phyloP scores from a whole-genome alignment of 179 eudicot species.

The Sideroxylon spinosum region DNA sequence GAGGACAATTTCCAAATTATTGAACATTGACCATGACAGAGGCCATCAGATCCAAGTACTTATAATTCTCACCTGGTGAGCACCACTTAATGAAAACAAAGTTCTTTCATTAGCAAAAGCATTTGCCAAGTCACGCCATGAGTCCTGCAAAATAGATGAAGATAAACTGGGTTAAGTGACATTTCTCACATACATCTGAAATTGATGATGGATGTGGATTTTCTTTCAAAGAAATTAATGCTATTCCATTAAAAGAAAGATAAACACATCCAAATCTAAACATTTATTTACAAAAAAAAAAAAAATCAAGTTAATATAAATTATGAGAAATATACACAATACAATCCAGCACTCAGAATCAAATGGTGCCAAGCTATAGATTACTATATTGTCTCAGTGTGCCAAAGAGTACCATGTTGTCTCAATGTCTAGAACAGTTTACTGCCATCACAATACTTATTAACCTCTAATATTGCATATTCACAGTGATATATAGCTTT shows the following conservation, averaged over 20 bases:
- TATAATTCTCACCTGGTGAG: constrained; percentile 61
- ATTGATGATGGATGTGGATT: neutral
- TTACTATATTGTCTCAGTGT: too few relatives aligned
- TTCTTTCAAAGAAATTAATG: neutral
- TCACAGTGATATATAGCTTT: too few relatives aligned
- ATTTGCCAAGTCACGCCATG: constrained; percentile 78
- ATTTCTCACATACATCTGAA: neutral
- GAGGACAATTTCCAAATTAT: constrained; percentile 9
- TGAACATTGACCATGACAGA: neutral
- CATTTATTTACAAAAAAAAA: constrained; percentile 7
- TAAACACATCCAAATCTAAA: neutral
- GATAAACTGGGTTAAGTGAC: neutral
- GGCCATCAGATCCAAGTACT: constrained; percentile 14
- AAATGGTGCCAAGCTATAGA: neutral
- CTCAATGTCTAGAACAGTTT: too few relatives aligned
- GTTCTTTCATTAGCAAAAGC: constrained; percentile 64
- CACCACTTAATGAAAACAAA: constrained; percentile 58
- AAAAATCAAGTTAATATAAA: neutral
- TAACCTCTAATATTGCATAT: too few relatives aligned
- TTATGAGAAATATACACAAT: too few relatives aligned
- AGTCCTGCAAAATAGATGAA: constrained; percentile 52
- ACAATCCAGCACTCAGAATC: neutral
- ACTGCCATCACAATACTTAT: too few relatives aligned
- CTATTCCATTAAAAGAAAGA: neutral
- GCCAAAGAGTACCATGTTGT: too few relatives aligned